Conservation (phyloP, 2,329 filamentous ascomycete species). For the Hypoxylon sp. region DNA sequence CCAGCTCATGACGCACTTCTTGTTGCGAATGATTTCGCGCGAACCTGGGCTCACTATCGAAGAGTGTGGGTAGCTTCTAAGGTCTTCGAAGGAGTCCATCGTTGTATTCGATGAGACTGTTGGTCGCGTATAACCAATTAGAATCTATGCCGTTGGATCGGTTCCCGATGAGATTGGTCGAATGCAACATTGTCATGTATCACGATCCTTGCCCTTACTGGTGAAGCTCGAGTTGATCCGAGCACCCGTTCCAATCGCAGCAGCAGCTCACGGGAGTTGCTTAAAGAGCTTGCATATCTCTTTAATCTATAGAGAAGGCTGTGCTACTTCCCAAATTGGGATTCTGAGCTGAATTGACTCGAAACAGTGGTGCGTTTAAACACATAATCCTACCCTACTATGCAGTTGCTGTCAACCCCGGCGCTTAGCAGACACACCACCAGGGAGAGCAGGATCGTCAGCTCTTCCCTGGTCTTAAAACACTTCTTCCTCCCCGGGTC, state of each 20-base stretch:
- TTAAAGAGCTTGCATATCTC: too few species aligned
- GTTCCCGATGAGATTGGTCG: constrained; percentile 6
- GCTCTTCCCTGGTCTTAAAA: too few species aligned
- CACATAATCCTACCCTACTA: not conserved
- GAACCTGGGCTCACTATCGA: not conserved
- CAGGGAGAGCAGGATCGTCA: constrained; percentile 39
- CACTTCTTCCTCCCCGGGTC: too few species aligned
- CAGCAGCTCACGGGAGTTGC: too few species aligned
- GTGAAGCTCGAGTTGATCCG: not conserved
- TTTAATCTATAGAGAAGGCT: not conserved
- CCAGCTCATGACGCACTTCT: constrained; percentile 5
- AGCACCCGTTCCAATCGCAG: too few species aligned
- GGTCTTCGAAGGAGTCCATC: too few species aligned
- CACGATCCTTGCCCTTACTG: constrained; percentile 10
- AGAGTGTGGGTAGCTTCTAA: too few species aligned
- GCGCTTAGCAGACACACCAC: constrained; percentile 42
- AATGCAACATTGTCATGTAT: constrained; percentile 4
- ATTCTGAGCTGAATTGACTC: not conserved
- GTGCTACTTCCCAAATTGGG: not conserved
- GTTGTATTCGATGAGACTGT: too few species aligned
- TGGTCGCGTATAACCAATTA: constrained; percentile 27
- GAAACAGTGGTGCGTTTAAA: not conserved
- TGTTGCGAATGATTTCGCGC: not conserved
- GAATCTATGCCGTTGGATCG: constrained; percentile 5
- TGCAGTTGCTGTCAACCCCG: not conserved